Percentiles rank a stretch among this genome's conserved stretches.
Conservation (phyloP, 441 rosid genomes). For the Aleurites moluccanus region DNA sequence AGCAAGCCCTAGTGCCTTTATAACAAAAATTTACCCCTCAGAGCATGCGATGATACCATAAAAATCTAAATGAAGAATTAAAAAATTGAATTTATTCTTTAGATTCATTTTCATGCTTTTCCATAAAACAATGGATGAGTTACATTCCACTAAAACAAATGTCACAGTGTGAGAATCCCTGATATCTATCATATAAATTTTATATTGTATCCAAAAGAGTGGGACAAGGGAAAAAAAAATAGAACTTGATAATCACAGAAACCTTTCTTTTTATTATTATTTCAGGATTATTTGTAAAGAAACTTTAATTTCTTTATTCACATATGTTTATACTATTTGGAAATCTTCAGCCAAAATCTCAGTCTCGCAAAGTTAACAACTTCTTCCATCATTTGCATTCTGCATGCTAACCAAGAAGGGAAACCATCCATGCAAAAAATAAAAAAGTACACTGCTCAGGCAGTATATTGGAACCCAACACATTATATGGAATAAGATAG, state of each 20-base stretch:
- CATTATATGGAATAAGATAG: neutral
- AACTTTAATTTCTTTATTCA: too few relatives aligned
- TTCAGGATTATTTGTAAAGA: neutral
- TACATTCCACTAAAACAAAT: neutral
- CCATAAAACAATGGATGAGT: neutral
- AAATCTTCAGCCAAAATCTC: neutral
- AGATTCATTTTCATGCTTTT: constrained; percentile 1
- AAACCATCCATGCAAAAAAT: neutral
- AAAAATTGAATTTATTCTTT: neutral
- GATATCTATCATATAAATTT: neutral
- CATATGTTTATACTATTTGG: neutral
- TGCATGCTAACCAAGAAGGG: neutral
- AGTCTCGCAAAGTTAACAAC: neutral
- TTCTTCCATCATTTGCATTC: neutral
- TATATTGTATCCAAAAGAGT: neutral
- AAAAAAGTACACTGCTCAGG: neutral
- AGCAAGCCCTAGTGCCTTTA: neutral
- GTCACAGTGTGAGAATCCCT: neutral
- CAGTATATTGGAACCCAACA: neutral
- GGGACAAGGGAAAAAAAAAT: neutral
- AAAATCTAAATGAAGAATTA: neutral
- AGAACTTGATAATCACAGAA: neutral
- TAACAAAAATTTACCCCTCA: neutral
- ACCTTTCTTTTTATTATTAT: neutral
- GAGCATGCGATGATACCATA: neutral